A percentile compares a stretch with the other conserved stretches of the same genome.
These are phyloP conservation scores for Jamesozyma rosinii DNA, from an alignment of 805 yeast species.

Conservation along the genomic window DNA sequence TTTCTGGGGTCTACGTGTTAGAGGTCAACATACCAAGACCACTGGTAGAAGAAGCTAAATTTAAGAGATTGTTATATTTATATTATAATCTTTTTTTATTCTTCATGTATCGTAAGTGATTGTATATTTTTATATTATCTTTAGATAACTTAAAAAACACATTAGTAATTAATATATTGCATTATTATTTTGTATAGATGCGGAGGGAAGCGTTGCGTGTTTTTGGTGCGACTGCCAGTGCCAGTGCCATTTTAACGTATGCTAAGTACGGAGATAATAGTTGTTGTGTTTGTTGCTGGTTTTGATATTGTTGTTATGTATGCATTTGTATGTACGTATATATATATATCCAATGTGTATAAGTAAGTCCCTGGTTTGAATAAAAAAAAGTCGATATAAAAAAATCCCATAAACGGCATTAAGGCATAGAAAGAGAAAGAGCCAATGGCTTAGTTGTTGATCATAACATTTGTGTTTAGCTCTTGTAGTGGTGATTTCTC, in stretches of 20 bases:
- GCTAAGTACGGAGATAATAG: too few species aligned
- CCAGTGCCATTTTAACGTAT: too few species aligned
- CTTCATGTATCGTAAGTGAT: not conserved
- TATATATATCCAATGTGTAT: too few species aligned
- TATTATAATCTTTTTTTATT: not conserved
- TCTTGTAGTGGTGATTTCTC: conserved; percentile 17
- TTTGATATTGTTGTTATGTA: not conserved
- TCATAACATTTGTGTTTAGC: conserved; percentile 13
- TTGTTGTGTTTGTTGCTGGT: too few species aligned
- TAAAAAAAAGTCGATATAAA: too few species aligned
- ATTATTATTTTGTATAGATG: too few species aligned
- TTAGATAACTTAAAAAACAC: conserved; percentile 4
- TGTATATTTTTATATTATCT: conserved; percentile 5
- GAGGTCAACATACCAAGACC: conserved; percentile 99
- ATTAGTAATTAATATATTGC: conserved; percentile 1
- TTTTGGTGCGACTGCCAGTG: too few species aligned
- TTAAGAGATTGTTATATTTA: conserved; percentile 19
- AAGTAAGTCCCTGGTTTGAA: too few species aligned
- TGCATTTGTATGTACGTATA: not conserved
- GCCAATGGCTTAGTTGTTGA: conserved; percentile 2
- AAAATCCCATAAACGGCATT: too few species aligned
- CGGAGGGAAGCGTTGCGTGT: too few species aligned
- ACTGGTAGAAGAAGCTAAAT: conserved; percentile 77
- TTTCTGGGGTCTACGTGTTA: conserved; percentile 99
- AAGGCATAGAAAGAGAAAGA: too few species aligned